Conservation (phyloP, 257 asterid species). For the Solanum corneliomulleri region DNA sequence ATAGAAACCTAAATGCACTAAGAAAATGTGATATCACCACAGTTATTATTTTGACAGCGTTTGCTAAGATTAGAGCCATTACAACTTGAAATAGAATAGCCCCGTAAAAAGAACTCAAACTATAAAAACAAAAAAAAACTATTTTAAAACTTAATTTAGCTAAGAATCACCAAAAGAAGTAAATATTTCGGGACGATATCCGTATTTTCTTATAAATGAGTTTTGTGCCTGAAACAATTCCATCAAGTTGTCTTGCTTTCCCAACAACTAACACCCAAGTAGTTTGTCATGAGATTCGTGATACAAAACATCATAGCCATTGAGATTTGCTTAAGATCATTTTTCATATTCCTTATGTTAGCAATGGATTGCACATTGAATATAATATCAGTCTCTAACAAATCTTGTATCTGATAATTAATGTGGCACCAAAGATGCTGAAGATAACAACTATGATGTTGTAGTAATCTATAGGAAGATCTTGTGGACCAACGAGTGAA, state of each 20-base stretch:
- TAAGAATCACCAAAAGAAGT: neutral
- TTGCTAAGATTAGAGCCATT: neutral
- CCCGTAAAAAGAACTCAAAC: neutral
- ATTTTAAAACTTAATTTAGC: neutral
- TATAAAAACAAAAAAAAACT: neutral
- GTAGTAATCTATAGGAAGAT: constrained; percentile 66
- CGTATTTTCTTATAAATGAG: no score
- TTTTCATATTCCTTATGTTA: constrained; percentile 85
- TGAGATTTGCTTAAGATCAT: constrained; percentile 86
- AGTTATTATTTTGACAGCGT: neutral
- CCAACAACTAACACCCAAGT: no score
- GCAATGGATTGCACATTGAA: constrained; percentile 84
- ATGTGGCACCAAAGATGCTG: constrained; percentile 71
- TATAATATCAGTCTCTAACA: constrained; percentile 84
- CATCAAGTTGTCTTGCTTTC: no score
- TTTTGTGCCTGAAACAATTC: no score
- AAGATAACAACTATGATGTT: constrained; percentile 70
- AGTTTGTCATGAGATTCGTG: neutral
- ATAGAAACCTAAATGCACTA: no score
- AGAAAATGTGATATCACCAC: neutral
- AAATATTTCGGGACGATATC: neutral
- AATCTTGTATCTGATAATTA: constrained; percentile 49
- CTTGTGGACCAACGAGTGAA: constrained; percentile 31
- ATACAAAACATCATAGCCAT: constrained; percentile 75
- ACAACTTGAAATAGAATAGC: neutral